Evolutionary conservation across 1,284 basidiomycete genomes (phyloP).

Genomic region (Malassezia brasiliensis): DNA sequence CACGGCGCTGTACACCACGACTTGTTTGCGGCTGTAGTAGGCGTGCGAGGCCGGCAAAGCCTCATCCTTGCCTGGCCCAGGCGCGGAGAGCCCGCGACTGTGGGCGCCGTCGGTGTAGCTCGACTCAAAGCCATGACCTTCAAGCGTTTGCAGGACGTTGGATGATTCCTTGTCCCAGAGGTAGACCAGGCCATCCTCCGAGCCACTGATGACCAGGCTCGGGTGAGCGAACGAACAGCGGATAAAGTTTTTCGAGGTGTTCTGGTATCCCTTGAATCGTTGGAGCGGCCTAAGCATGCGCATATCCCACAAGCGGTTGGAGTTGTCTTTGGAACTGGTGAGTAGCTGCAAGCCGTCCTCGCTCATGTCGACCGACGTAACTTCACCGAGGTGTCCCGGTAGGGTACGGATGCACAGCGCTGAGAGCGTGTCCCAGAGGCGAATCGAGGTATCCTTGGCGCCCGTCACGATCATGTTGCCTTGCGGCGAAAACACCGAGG

Average conservation of each 20-base stretch:
- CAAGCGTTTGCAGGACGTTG: constrained; percentile 44
- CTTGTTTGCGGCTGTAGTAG: constrained; percentile 11
- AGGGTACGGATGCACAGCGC: constrained; percentile 51
- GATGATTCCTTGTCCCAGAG: constrained; percentile 46
- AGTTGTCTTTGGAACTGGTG: constrained; percentile 52
- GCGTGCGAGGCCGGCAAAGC: neutral
- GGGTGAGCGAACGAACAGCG: constrained; percentile 50
- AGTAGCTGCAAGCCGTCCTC: constrained; percentile 50
- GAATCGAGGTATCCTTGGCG: constrained; percentile 52
- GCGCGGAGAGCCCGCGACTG: neutral
- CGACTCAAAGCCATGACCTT: constrained; percentile 33
- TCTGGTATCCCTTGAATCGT: constrained; percentile 52
- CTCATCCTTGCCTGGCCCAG: neutral
- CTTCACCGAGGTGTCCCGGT: constrained; percentile 51
- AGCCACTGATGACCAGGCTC: constrained; percentile 50
- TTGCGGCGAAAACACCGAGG: constrained; percentile 50
- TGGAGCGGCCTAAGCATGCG: constrained; percentile 46
- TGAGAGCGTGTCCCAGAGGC: constrained; percentile 52
- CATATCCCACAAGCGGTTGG: constrained; percentile 46
- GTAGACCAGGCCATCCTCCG: constrained; percentile 49
- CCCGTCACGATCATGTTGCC: constrained; percentile 51
- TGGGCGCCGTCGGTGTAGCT: neutral
- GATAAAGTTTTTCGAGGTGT: constrained; percentile 53
- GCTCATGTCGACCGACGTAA: constrained; percentile 52
- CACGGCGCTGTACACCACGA: constrained; percentile 50